phyloP scores from a whole-genome alignment of 192 early-diverging fungal species.

The Piromyces sp. region DNA sequence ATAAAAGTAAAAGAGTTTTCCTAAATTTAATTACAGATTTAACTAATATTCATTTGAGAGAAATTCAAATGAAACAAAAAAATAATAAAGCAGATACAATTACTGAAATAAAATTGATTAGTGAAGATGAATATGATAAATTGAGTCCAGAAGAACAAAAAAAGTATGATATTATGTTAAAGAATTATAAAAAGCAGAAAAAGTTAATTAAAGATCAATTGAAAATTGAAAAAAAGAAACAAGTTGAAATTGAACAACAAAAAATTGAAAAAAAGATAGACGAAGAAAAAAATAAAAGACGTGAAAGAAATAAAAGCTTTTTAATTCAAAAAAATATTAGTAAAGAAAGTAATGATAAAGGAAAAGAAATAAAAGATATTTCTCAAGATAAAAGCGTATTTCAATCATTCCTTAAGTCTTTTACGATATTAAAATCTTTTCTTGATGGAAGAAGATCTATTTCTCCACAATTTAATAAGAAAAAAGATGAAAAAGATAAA shows the following conservation, averaged over 20 bases:
- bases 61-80: constrained; percentile 3
- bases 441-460: not conserved
- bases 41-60: constrained; percentile 23
- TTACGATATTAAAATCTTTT: not conserved
- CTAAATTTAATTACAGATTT: constrained; percentile 16
- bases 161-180: constrained; percentile 20
- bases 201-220: constrained; percentile 28
- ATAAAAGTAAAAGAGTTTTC: constrained; percentile 7
- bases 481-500: constrained; percentile 14
- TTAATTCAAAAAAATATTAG: not conserved
- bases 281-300: constrained; percentile 29
- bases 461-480: constrained; percentile 4
- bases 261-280: constrained; percentile 16
- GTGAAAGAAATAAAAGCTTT: not conserved
- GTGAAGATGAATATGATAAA: constrained; percentile 36
- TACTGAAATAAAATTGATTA: constrained; percentile 18
- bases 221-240: constrained; percentile 19
- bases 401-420: not conserved
- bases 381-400: not conserved
- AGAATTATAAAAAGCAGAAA: constrained; percentile 17
- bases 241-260: constrained; percentile 22
- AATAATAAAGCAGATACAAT: constrained; percentile 21
- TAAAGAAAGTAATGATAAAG: not conserved
- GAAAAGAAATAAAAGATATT: not conserved
- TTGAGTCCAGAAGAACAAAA: constrained; percentile 22